phyloP scores from a whole-genome alignment of 257 asterid genomes.

The Solanum sparsipilum region DNA sequence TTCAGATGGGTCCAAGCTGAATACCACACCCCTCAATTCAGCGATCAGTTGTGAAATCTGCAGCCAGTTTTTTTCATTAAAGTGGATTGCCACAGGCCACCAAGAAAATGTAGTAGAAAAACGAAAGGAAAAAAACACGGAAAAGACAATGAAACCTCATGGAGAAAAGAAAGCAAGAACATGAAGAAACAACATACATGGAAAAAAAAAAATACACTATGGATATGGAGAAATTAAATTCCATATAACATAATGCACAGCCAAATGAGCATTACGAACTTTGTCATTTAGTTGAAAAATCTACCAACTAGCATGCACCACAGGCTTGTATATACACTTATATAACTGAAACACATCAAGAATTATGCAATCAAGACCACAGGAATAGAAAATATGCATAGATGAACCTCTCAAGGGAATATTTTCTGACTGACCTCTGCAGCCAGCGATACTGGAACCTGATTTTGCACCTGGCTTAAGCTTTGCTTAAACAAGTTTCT shows the following conservation, averaged over 20 bases:
- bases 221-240: neutral
- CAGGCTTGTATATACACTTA: neutral
- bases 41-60: constrained; percentile 1
- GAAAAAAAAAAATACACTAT: neutral
- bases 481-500: constrained; percentile 50
- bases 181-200: neutral
- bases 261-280: neutral
- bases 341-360: neutral
- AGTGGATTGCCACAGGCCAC: neutral
- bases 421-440: constrained; percentile 39
- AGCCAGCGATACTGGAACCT: constrained; percentile 70
- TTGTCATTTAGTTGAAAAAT: neutral
- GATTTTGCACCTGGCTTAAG: constrained; percentile 52
- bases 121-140: neutral
- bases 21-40: neutral
- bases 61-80: neutral
- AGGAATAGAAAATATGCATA: neutral
- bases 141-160: neutral
- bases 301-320: neutral
- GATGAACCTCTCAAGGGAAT: neutral
- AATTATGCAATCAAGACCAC: neutral
- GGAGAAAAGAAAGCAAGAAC: neutral
- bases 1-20: constrained; percentile 5
- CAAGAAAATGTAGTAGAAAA: neutral
- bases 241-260: neutral